phyloP scores from a whole-genome alignment of 495 filamentous ascomycete genomes.

The Podospora pseudoanserina region DNA sequence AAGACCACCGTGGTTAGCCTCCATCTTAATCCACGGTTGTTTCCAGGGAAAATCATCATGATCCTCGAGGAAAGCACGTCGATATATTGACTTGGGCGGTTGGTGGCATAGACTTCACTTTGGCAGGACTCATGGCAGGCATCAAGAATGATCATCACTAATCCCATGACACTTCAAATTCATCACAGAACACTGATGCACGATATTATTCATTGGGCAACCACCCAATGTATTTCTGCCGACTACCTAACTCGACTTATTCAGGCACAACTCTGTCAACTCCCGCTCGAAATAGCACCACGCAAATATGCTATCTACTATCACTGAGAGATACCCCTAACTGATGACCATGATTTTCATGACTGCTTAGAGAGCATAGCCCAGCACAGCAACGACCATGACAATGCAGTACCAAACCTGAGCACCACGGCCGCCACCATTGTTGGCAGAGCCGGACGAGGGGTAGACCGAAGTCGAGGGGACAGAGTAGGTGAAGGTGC shows the following conservation, averaged over 20 bases:
- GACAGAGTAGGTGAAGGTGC: conserved; percentile 6
- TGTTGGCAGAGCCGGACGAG: neutral
- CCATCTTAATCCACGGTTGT: no score
- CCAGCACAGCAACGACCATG: neutral
- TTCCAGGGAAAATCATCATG: no score
- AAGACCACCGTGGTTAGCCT: no score
- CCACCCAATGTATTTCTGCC: neutral
- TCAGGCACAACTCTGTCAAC: neutral
- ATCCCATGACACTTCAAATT: neutral
- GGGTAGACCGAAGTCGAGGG: conserved; percentile 8
- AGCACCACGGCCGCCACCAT: neutral
- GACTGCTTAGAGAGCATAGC: neutral
- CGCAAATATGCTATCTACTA: neutral
- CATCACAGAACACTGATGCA: neutral
- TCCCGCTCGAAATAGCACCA: neutral
- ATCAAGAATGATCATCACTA: neutral
- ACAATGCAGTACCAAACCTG: conserved; percentile 4
- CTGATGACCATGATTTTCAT: neutral
- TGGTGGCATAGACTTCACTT: no score
- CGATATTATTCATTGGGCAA: neutral
- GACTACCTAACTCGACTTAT: neutral
- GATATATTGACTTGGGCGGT: no score
- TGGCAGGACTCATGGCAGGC: neutral
- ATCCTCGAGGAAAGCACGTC: no score
- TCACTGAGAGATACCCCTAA: neutral